Conservation (phyloP, 495 filamentous ascomycete genomes). For the Ascobolus immersus region DNA sequence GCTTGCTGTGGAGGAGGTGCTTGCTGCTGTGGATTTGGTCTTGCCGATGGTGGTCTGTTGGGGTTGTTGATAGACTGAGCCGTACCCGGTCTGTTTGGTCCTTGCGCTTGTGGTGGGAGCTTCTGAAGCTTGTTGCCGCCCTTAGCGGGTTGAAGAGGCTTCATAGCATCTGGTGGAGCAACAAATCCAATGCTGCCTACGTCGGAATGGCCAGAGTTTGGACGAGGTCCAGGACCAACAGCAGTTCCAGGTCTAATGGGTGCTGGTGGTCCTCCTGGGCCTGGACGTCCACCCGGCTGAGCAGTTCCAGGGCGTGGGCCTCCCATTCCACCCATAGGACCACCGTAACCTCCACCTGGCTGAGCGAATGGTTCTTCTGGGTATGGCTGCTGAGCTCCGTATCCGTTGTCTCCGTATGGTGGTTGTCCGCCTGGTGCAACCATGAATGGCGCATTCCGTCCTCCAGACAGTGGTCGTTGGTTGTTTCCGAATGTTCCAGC, state of each 20-base stretch:
- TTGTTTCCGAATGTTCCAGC: conserved; percentile 15
- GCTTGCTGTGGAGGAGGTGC: conserved; percentile 8
- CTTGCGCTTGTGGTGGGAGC: not conserved
- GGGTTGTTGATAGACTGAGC: too few relatives aligned
- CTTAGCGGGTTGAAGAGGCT: conserved; percentile 9
- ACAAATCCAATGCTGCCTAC: too few relatives aligned
- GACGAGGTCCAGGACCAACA: conserved; percentile 3
- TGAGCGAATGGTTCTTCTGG: too few relatives aligned
- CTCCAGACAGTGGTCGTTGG: too few relatives aligned
- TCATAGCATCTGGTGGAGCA: conserved; percentile 10
- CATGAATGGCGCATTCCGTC: conserved; percentile 8
- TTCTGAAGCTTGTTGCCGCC: conserved; percentile 4
- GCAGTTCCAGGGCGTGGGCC: not conserved
- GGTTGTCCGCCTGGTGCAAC: conserved; percentile 6
- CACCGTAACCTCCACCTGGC: conserved; percentile 4
- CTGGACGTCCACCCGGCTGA: not conserved
- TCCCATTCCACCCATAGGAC: not conserved
- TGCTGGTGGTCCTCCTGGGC: not conserved
- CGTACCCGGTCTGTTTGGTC: too few relatives aligned
- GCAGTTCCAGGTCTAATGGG: conserved; percentile 10
- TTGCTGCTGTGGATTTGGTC: conserved; percentile 5
- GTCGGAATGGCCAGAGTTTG: not conserved
- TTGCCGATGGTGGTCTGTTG: conserved; percentile 7
- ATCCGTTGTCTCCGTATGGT: not conserved
- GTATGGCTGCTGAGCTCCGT: conserved; percentile 1